Evolutionary conservation across 208 protist species (phyloP).

Genomic region (Acanthamoeba quina): DNA sequence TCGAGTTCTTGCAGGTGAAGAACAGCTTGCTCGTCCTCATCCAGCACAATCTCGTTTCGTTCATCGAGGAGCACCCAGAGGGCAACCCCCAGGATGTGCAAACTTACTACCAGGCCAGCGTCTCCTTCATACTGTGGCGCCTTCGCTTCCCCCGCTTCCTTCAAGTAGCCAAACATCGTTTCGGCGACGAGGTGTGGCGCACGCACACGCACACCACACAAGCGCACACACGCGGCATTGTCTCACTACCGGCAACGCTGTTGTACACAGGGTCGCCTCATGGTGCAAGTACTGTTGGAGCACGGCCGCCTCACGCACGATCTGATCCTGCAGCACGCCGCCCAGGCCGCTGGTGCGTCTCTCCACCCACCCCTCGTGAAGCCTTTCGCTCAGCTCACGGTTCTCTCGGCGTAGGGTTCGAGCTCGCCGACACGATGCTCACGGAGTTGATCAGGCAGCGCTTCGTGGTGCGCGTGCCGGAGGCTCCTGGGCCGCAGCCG

Average conservation of each 20-base stretch:
- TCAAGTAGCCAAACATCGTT: neutral
- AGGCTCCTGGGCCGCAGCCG: constrained; percentile 22
- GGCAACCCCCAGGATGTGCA: neutral
- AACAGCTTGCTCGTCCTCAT: constrained; percentile 65
- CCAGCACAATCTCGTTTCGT: constrained; percentile 62
- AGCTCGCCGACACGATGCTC: neutral
- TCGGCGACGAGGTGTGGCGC: neutral
- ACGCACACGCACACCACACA: neutral
- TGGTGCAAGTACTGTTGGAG: constrained; percentile 61
- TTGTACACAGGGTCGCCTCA: neutral
- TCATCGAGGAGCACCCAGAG: constrained; percentile 49
- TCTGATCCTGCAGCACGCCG: constrained; percentile 10
- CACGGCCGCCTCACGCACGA: constrained; percentile 45
- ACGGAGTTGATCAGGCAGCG: constrained; percentile 3
- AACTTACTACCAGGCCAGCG: constrained; percentile 53
- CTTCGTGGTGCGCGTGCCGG: constrained; percentile 55
- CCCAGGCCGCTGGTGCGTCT: neutral
- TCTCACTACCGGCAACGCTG: neutral
- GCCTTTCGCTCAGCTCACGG: neutral
- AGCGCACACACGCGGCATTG: neutral
- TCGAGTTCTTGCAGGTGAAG: constrained; percentile 55
- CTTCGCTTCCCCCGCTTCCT: constrained; percentile 53
- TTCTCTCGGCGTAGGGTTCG: neutral
- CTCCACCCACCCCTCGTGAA: neutral
- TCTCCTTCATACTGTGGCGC: constrained; percentile 13